phyloP scores from a whole-genome alignment of 306 rosid genomes.

The Ziziphus jujuba region DNA sequence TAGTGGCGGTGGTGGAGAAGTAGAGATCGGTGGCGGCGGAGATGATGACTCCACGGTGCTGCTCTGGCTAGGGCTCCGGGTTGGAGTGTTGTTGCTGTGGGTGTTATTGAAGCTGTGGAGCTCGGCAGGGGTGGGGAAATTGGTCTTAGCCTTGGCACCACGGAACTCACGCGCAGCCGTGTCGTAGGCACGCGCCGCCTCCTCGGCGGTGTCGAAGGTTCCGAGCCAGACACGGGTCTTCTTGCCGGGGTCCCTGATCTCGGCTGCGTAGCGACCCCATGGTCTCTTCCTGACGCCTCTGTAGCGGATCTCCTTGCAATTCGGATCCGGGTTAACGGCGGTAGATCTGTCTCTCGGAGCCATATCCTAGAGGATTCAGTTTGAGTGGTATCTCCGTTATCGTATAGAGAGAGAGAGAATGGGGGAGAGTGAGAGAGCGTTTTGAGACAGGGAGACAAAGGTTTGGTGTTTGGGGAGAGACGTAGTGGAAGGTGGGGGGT shows the following conservation, averaged over 20 bases:
- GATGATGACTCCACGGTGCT: slow-evolving; percentile 55
- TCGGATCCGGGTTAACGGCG: slow-evolving; percentile 6
- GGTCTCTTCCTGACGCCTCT: slow-evolving; percentile 87
- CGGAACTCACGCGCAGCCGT: slow-evolving; percentile 76
- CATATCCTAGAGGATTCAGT: slow-evolving; percentile 26
- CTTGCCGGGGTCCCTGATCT: slow-evolving; percentile 88
- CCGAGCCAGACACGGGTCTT: slow-evolving; percentile 91
- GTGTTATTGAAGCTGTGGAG: not conserved
- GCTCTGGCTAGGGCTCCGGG: slow-evolving; percentile 66
- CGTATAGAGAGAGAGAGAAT: not conserved
- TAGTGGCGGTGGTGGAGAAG: slow-evolving; percentile 25
- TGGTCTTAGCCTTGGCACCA: slow-evolving; percentile 74
- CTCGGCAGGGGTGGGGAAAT: slow-evolving; percentile 49
- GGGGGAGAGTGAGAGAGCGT: slow-evolving; percentile 1
- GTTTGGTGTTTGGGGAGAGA: slow-evolving; percentile 22
- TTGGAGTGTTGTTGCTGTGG: not conserved
- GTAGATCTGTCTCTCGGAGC: slow-evolving; percentile 47
- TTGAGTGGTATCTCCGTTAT: not conserved
- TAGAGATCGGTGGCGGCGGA: slow-evolving; percentile 19
- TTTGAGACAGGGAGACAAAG: slow-evolving; percentile 23
- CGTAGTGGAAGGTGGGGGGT: slow-evolving; percentile 3
- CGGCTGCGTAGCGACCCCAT: slow-evolving; percentile 94
- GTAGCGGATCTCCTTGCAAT: slow-evolving; percentile 58
- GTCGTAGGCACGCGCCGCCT: slow-evolving; percentile 89
- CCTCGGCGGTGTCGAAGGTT: slow-evolving; percentile 78